Base-by-base conservation (phyloP, 257 asterid species). In the Thymus quinquecostatus region DNA sequence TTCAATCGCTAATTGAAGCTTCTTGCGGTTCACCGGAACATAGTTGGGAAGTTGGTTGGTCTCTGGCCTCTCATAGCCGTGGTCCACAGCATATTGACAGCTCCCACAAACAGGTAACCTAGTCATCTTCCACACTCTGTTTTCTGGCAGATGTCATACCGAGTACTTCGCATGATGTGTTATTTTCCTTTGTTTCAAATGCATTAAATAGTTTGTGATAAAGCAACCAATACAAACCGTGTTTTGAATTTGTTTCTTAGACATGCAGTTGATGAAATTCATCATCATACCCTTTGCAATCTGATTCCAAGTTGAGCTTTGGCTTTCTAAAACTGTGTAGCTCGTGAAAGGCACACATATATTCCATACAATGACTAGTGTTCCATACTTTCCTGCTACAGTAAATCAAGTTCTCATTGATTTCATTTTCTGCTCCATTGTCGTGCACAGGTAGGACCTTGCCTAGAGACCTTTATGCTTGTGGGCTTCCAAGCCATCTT, bases 11-110 rank as follows among this genome's bases (percentile, higher is more conserved):
- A 36, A 69, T 94, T 75, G 95, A 86, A 84, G 90, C 95, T 80
- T 89, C 97, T 72, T 87, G 89, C 77, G 96, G 95, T 72, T 89
- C 96, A 64, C 49, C 76, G 75, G 96, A 88, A 70, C 84, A 87
- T 82, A 89, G 86, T 8, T 94, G 99, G 99, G 98, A 91, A 84
- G 93, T 94, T 84, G 99, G 99, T 82, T 94, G 98, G 97, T 94
- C 98, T 65, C 82, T 94, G 71, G 96, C 96, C 68, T 82, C 97
- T 64, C 83, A 84, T 71, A 79, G 80, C 74, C 86, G 87, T 79
- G 91, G 86, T 67, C 77, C 86, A 76, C 92, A 84, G 73, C 87
- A 86, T 53, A 71, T 60, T 70, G 91, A 86, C 68, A 68, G 74
- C 75, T 72, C 81, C 49, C 82, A 29, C 27, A 71, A 82, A 34